Base-by-base conservation (phyloP, 345 rosid species). In the Lepidium sativum region DNA sequence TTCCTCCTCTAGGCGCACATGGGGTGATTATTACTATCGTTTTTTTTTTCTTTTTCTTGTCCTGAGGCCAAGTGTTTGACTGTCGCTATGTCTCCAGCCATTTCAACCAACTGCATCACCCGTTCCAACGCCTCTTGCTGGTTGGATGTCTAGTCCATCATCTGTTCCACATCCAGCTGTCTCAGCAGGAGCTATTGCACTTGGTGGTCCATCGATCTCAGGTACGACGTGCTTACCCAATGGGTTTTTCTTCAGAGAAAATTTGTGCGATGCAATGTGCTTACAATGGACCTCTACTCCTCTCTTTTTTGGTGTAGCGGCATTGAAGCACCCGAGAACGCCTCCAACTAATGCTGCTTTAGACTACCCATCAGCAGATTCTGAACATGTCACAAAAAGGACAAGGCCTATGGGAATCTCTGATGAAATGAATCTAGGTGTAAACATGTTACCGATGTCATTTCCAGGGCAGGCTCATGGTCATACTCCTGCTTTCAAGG, bases 81-180 rank as follows among this genome's bases (percentile, higher is more conserved):
- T 69, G 17, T 68, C 56, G 53, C 67, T 77, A 49, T 71, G 16
- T 69, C 63, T 63, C 60, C 82, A 94, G 99, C 95, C 96, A 39
- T 94, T 94, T 79, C 97, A 91, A 74, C 88, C 95, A 23, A 72
- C 91, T 23, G 78, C 95, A 35, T 84, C 95, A 1, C 72, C 86
- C 5, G 88, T 86, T 65, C 91, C 95, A 49, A 80, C 95, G 33
- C 87, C 92, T 56, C 96, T 91, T 63, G 99, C 99, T 31, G 87
- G 97, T 76, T 91, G 99, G 99, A 94, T 94, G 99, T 81, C 99
- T 40, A 86, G 75, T 75, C 86, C 99, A 67, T 68, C 99, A 27
- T 71, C 90, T 56, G 89, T 86, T 43, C 71, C 89, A 61, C 97
- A 88, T 77, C 87, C 89, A 41, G 85, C 92, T 35, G 89, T 83